Base-by-base conservation (phyloP, 306 rosid genomes). In the Lathyrus oleraceus region DNA sequence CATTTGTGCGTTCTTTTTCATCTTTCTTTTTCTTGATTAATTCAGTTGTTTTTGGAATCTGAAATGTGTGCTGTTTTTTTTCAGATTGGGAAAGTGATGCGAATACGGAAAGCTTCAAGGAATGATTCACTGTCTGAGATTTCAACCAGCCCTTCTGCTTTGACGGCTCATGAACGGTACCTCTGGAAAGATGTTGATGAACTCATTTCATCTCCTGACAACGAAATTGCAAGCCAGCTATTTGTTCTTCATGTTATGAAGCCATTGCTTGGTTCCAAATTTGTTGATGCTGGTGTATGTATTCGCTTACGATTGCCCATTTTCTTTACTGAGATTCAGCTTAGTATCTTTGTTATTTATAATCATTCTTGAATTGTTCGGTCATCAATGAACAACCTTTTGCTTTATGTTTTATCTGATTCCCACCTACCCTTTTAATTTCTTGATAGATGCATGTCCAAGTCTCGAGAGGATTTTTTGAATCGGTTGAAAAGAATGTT, bases 31-130 rank as follows among this genome's bases (percentile, higher is more conserved):
- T 51, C 8, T 39, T 25, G 7, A 57, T 57, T n/a, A 30, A 56
- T 16, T 4, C 23, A 5, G 23, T 61, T 28, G 28, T 30, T 14
- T 13, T 45, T 20, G 5, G 10, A 74, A 30, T 59, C 30, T 43
- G 27, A 38, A 35, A 44, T 25, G 7, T 45, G 30, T 61, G 0
- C 47, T 32, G 9, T 28, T 68, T 68, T 64, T 69, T 10, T 49
- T 2, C 72, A 95, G 97, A 81, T 89, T 69, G 95, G 97, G 67
- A 91, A 87, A 82, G 99, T 95, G 72, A 79, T 91, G 82, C 88
- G 97, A 10, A 44, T 95, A 44, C 88, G 86, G 71, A 95, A 94
- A 80, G 73, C 82, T 42, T 81, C 79, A 0, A 81, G 76, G 76
- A 85, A 79, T 67, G 88, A 81, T 6, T 54, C 53, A 10, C 21